A percentile compares a stretch with the other conserved stretches of the same genome.
phyloP scores from a whole-genome alignment of 768 basidiomycete species.

The Gymnopilus dilepis region DNA sequence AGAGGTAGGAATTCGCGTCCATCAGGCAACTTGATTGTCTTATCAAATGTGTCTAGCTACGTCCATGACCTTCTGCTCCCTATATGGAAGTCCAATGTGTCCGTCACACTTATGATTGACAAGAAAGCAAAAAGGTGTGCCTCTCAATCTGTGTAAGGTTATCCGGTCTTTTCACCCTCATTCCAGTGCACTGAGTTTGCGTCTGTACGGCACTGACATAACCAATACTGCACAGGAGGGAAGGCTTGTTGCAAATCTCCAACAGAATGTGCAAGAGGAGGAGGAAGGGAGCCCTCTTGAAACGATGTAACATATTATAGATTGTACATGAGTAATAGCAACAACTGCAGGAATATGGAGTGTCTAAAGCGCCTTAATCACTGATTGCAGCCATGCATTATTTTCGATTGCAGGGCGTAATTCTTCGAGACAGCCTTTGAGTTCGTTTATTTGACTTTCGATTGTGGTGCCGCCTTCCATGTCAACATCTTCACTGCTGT shows the following conservation, averaged over 20 bases:
- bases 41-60: constrained; percentile 47
- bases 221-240: constrained; percentile 39
- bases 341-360: background rate
- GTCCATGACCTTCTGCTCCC: constrained; percentile 88
- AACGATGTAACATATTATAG: background rate
- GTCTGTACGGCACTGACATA: constrained; percentile 83
- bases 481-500: constrained; percentile 53
- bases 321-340: background rate
- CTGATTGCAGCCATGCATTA: constrained; percentile 77
- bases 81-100: constrained; percentile 92
- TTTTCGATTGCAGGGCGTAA: constrained; percentile 73
- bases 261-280: background rate
- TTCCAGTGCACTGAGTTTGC: constrained; percentile 81
- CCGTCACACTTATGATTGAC: constrained; percentile 91
- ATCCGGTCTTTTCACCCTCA: constrained; percentile 3
- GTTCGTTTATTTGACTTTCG: constrained; percentile 51
- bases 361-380: constrained; percentile 48
- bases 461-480: constrained; percentile 43
- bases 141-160: constrained; percentile 19
- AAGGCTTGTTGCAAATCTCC: background rate
- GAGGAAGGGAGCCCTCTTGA: background rate
- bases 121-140: constrained; percentile 97
- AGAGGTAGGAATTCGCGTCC: constrained; percentile 49
- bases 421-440: constrained; percentile 67
- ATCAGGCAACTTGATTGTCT: background rate